Evolutionary conservation across 169 alveolate species (phyloP).

Genomic region (Plasmodium vivax): DNA sequence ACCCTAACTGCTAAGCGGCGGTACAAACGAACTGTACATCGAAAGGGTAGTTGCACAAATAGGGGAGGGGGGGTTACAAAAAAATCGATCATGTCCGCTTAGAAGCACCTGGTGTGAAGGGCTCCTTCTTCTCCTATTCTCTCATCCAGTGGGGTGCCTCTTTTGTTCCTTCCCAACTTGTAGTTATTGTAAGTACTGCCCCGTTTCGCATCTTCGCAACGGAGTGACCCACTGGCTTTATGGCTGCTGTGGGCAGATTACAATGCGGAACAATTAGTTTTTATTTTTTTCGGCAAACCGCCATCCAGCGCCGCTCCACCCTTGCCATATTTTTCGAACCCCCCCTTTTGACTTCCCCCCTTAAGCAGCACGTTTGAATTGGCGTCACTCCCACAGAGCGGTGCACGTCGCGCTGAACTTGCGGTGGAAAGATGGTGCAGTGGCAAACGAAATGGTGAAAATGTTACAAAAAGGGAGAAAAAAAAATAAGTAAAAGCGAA

Average conservation of each 20-base stretch:
- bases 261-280: background rate
- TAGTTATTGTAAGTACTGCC: background rate
- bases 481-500: constrained; percentile 5
- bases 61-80: background rate
- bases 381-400: background rate
- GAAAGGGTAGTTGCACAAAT: background rate
- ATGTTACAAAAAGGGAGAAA: background rate
- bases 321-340: background rate
- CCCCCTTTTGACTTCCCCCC: background rate
- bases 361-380: background rate
- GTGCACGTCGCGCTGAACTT: background rate
- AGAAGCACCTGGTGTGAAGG: background rate
- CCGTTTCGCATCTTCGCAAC: background rate
- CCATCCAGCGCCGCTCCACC: too few species aligned
- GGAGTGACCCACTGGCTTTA: background rate
- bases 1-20: background rate
- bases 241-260: background rate
- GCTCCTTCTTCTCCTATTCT: background rate
- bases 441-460: background rate
- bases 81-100: background rate
- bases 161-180: background rate
- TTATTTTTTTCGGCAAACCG: too few species aligned
- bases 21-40: background rate
- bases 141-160: background rate
- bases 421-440: background rate